Evolutionary conservation across 2,329 filamentous ascomycete genomes (phyloP).

Genomic region (Chaetomiaceae sp.): DNA sequence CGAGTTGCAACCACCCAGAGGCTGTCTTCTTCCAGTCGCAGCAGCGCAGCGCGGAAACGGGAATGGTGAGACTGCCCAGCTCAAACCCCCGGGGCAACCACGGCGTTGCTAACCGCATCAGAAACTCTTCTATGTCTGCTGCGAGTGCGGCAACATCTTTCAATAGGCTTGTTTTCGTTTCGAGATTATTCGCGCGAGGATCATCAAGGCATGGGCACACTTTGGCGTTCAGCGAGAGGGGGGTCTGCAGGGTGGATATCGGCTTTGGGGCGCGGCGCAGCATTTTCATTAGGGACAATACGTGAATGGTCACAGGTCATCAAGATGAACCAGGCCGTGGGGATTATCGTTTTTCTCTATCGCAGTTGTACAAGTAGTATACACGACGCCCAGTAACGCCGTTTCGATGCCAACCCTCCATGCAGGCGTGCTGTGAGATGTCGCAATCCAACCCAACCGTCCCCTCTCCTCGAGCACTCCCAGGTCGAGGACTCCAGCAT

Average conservation of each 20-base stretch:
- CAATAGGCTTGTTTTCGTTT: constrained; percentile 37
- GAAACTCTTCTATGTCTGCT: constrained; percentile 95
- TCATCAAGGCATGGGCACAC: constrained; percentile 19
- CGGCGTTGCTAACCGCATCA: constrained; percentile 37
- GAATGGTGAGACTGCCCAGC: constrained; percentile 69
- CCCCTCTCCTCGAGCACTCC: no score
- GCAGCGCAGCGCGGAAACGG: constrained; percentile 92
- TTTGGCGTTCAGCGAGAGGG: constrained; percentile 18
- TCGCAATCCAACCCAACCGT: no score
- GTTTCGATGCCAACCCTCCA: constrained; percentile 4
- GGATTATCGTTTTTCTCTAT: constrained; percentile 1
- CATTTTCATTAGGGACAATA: constrained; percentile 7
- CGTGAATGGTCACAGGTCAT: background rate
- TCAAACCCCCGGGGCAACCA: background rate
- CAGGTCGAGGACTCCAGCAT: no score
- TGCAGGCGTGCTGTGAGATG: background rate
- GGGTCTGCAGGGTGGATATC: background rate
- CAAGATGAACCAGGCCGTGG: background rate
- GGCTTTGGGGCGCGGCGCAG: constrained; percentile 4
- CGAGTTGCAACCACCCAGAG: constrained; percentile 78
- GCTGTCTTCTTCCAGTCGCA: constrained; percentile 99
- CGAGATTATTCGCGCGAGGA: constrained; percentile 15
- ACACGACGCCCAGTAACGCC: constrained; percentile 20
- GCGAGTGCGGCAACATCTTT: constrained; percentile 87
- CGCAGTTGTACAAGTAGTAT: constrained; percentile 23